Percentiles rank a stretch among this genome's conserved stretches.
Conservation (phyloP, 352 stramenopile genomes). For the Globisporangium nunn region DNA sequence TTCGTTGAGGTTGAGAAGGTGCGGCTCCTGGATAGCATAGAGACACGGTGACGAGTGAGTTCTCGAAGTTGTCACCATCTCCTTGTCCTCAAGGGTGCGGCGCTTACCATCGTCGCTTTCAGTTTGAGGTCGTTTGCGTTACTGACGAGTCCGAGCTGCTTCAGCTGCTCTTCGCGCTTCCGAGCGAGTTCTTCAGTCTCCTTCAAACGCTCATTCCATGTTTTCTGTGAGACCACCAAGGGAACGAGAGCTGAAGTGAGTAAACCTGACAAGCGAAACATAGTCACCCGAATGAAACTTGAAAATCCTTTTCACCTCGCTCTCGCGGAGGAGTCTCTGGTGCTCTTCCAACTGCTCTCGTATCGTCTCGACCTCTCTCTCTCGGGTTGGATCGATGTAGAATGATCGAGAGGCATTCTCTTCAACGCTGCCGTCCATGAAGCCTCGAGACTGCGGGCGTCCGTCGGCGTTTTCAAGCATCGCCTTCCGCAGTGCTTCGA, state of each 20-base stretch:
- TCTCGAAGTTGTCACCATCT: background rate
- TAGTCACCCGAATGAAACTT: background rate
- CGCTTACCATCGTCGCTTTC: slow-evolving; percentile 36
- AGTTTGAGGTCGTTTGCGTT: slow-evolving; percentile 50
- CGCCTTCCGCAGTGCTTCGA: slow-evolving; percentile 55
- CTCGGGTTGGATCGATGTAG: slow-evolving; percentile 34
- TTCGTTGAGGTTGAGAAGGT: slow-evolving; percentile 85
- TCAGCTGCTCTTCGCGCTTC: slow-evolving; percentile 75
- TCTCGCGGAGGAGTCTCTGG: slow-evolving; percentile 65
- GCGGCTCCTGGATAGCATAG: slow-evolving; percentile 33
- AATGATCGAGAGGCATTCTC: slow-evolving; percentile 17
- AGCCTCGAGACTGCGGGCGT: slow-evolving; percentile 42
- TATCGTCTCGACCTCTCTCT: slow-evolving; percentile 52
- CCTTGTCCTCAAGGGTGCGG: background rate
- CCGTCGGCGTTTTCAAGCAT: slow-evolving; percentile 62
- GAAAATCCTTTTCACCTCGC: slow-evolving; percentile 30
- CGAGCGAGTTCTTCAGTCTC: slow-evolving; percentile 78
- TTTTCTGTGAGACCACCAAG: slow-evolving; percentile 37
- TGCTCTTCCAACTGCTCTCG: slow-evolving; percentile 75
- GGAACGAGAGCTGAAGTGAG: background rate
- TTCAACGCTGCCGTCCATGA: slow-evolving; percentile 11
- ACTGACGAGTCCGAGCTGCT: slow-evolving; percentile 52
- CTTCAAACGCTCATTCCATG: slow-evolving; percentile 69
- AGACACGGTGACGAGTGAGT: background rate
- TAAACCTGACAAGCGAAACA: background rate